Conservation (phyloP, 345 rosid genomes). For the Triadica sebifera region DNA sequence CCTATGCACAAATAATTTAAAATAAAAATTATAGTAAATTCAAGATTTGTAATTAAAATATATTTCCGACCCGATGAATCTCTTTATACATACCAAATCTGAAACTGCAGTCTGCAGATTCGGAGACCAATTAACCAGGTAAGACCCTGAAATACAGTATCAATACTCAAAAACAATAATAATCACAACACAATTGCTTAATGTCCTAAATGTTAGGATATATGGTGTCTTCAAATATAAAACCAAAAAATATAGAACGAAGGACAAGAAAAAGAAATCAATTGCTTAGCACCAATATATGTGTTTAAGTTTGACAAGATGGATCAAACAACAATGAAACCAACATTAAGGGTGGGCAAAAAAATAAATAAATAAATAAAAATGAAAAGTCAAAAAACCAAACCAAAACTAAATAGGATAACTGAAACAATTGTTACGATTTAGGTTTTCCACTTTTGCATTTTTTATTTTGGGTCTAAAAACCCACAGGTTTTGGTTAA, state of each 20-base stretch:
- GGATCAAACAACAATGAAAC: neutral
- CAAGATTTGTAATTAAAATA: constrained; percentile 2
- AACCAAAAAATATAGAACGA: neutral
- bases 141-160: constrained; percentile 63
- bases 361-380: no score
- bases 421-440: no score
- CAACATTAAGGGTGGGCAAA: neutral
- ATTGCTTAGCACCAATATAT: neutral
- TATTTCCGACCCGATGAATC: constrained; percentile 20
- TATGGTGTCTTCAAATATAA: neutral
- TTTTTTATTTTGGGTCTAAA: no score
- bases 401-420: no score
- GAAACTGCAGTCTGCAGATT: constrained; percentile 98
- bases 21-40: constrained; percentile 11
- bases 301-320: neutral
- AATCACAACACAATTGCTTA: neutral
- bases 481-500: no score
- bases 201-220: neutral
- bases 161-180: constrained; percentile 18
- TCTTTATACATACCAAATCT: constrained; percentile 67
- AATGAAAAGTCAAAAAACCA: no score
- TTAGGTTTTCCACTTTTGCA: no score
- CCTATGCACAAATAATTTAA: constrained; percentile 45
- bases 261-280: neutral
- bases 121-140: constrained; percentile 99